Evolutionary conservation across 768 basidiomycete species (phyloP).

Genomic region (Macrolepiota fuliginosa): DNA sequence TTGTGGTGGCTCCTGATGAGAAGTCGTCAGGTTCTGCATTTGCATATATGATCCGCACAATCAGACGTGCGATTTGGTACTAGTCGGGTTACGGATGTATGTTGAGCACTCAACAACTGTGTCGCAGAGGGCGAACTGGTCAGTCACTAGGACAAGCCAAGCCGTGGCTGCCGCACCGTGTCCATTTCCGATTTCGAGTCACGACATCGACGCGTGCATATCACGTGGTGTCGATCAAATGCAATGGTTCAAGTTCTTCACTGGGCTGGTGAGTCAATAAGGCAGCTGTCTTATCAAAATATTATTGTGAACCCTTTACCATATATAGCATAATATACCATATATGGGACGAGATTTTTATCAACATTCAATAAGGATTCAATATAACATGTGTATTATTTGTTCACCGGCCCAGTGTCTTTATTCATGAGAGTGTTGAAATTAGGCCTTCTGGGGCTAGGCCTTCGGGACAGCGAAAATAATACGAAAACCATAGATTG

Average conservation of each 20-base stretch:
- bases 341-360: too few relatives aligned
- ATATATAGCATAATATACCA: too few relatives aligned
- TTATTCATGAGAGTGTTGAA: too few relatives aligned
- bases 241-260: too few relatives aligned
- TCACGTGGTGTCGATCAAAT: neutral
- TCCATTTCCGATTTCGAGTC: neutral
- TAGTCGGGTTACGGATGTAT: neutral
- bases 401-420: too few relatives aligned
- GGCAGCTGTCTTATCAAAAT: too few relatives aligned
- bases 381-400: too few relatives aligned
- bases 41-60: neutral
- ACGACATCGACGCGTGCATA: neutral
- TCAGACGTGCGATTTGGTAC: neutral
- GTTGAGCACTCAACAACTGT: neutral
- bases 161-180: neutral
- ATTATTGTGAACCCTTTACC: too few relatives aligned
- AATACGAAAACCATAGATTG: neutral
- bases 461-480: too few relatives aligned
- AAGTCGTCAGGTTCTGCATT: neutral
- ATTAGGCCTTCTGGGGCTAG: too few relatives aligned
- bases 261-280: too few relatives aligned
- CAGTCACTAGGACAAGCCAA: neutral
- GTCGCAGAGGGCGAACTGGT: neutral
- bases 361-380: too few relatives aligned
- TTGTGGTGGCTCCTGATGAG: conserved; percentile 18